A percentile compares a stretch with the other conserved stretches of the same genome.
Evolutionary conservation across 1,139 yeast genomes (phyloP).

Genomic region (Debaryomyces psychrophilus): DNA sequence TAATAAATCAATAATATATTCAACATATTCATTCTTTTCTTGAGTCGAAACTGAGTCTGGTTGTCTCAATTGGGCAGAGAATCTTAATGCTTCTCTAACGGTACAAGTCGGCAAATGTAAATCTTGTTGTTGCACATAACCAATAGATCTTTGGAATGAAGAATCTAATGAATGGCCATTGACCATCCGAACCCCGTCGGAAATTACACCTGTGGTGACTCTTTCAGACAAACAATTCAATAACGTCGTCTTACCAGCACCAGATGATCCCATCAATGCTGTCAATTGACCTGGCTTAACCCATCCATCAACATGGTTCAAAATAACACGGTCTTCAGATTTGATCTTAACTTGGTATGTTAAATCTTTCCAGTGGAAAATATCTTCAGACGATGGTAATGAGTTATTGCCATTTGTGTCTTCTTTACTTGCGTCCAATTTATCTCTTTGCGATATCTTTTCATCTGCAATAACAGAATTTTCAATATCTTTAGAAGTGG

Average conservation of each 20-base stretch:
- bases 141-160: slow-evolving; percentile 80
- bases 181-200: slow-evolving; percentile 70
- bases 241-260: slow-evolving; percentile 84
- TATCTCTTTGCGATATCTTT: slow-evolving; percentile 11
- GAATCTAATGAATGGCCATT: slow-evolving; percentile 68
- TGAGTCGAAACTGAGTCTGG: slow-evolving; percentile 52
- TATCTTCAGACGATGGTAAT: slow-evolving; percentile 31
- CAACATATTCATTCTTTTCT: slow-evolving; percentile 73
- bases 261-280: slow-evolving; percentile 77
- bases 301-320: slow-evolving; percentile 78
- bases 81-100: slow-evolving; percentile 74
- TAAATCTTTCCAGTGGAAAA: slow-evolving; percentile 79
- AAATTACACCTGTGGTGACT: slow-evolving; percentile 75
- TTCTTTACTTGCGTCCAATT: slow-evolving; percentile 7
- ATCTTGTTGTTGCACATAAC: slow-evolving; percentile 85
- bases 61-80: slow-evolving; percentile 75
- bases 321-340: slow-evolving; percentile 60
- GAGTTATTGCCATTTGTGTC: background rate
- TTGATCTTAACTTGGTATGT: slow-evolving; percentile 74
- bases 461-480: slow-evolving; percentile 5
- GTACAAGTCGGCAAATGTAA: slow-evolving; percentile 73
- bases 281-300: slow-evolving; percentile 61
- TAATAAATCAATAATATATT: slow-evolving; percentile 62
- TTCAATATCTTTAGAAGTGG: slow-evolving; percentile 9
- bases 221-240: slow-evolving; percentile 76